These are phyloP conservation scores for Xylaria sp. DNA, from an alignment of 2,329 filamentous ascomycete species.

Conservation along the genomic window DNA sequence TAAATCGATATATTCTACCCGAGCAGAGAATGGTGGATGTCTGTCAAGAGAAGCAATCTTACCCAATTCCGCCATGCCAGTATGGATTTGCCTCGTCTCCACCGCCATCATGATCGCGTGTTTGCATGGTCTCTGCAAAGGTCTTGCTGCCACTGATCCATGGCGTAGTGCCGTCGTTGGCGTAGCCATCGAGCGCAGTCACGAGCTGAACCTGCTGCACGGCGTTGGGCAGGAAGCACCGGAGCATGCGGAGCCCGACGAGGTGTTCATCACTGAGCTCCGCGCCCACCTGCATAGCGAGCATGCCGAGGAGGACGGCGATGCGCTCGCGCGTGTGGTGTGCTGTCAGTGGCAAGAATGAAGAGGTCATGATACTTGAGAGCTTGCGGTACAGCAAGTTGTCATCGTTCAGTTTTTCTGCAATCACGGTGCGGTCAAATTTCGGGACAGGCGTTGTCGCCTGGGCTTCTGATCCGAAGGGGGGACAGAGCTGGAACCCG, in stretches of 20 bases:
- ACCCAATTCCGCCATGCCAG: slow-evolving; percentile 25
- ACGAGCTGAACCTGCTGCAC: not conserved
- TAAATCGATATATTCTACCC: not conserved
- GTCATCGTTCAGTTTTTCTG: slow-evolving; percentile 17
- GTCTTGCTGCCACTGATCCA: slow-evolving; percentile 21
- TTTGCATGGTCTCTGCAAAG: not conserved
- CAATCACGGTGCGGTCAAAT: not conserved
- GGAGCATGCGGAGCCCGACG: slow-evolving; percentile 13
- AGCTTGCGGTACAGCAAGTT: slow-evolving; percentile 17
- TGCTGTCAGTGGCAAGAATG: slow-evolving; percentile 7
- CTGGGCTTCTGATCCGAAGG: slow-evolving; percentile 8
- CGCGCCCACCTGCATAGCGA: slow-evolving; percentile 21
- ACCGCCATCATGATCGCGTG: not conserved
- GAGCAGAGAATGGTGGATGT: not conserved
- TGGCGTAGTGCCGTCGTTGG: slow-evolving; percentile 21
- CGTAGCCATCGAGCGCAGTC: slow-evolving; percentile 16
- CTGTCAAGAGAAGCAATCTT: not conserved
- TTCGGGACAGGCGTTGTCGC: not conserved
- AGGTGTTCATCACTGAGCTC: slow-evolving; percentile 17
- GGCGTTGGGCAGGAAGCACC: not conserved
- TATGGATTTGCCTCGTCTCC: slow-evolving; percentile 18
- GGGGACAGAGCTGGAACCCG: slow-evolving; percentile 9
- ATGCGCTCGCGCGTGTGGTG: slow-evolving; percentile 18
- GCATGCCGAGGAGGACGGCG: slow-evolving; percentile 18
- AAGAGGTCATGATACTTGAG: slow-evolving; percentile 14